These are phyloP conservation scores for Sporobolomyces roseus DNA, from an alignment of 768 basidiomycete species.

Conservation along the genomic window DNA sequence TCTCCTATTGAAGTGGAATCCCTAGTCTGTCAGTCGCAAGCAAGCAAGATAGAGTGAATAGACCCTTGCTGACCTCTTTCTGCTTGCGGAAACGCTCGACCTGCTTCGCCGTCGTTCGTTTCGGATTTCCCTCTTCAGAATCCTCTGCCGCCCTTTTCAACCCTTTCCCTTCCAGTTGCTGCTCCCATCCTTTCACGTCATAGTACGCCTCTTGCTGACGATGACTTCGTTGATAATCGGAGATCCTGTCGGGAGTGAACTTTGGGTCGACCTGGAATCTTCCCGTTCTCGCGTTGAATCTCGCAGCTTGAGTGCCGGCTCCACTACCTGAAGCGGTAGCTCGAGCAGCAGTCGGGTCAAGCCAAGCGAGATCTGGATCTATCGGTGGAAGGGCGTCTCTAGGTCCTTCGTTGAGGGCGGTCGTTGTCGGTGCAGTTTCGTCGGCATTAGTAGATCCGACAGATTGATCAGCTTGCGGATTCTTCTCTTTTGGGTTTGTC, in stretches of 20 bases:
- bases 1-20: background rate
- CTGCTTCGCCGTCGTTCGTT: conserved; percentile 4
- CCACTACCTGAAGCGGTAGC: background rate
- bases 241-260: conserved; percentile 37
- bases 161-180: conserved; percentile 11
- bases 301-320: conserved; percentile 9
- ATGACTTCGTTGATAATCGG: conserved; percentile 18
- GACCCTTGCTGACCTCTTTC: background rate
- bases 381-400: conserved; percentile 17
- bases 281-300: conserved; percentile 37
- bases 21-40: background rate
- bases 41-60: background rate
- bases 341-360: conserved; percentile 19
- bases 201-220: conserved; percentile 39
- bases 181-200: conserved; percentile 23
- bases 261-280: conserved; percentile 27
- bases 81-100: conserved; percentile 1
- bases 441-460: background rate
- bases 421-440: no score
- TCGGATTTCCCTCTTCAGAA: background rate
- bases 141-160: background rate
- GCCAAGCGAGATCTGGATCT: conserved; percentile 38
- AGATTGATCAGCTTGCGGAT: background rate
- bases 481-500: conserved; percentile 26
- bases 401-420: background rate